A percentile compares a stretch with the other conserved stretches of the same genome.
phyloP scores from a whole-genome alignment of 2,329 filamentous ascomycete species.

The Stylonectria norvegica region DNA sequence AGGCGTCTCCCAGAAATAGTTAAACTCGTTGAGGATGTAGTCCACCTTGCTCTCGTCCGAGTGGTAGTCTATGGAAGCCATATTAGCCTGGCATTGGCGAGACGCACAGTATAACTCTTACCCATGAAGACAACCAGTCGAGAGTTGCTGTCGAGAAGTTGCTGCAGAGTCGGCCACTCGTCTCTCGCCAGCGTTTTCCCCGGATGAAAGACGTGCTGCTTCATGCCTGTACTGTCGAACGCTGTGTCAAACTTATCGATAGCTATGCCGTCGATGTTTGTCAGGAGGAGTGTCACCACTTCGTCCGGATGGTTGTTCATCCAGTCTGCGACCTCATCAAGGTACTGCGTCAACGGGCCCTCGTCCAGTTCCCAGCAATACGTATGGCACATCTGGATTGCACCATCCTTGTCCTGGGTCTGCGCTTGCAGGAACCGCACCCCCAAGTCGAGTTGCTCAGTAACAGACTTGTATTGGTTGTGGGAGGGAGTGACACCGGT shows the following conservation, averaged over 20 bases:
- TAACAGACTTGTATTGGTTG: slow-evolving; percentile 60
- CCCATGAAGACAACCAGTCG: slow-evolving; percentile 71
- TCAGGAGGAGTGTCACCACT: slow-evolving; percentile 61
- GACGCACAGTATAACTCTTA: slow-evolving; percentile 23
- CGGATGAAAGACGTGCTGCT: slow-evolving; percentile 54
- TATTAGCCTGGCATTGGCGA: background rate
- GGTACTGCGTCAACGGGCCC: slow-evolving; percentile 53
- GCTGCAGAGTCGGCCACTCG: slow-evolving; percentile 67
- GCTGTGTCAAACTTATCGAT: slow-evolving; percentile 52
- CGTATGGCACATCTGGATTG: slow-evolving; percentile 62
- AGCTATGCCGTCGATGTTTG: slow-evolving; percentile 57
- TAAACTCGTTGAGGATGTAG: slow-evolving; percentile 63
- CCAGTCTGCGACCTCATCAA: slow-evolving; percentile 58
- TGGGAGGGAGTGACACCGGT: slow-evolving; percentile 51
- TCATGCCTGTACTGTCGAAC: slow-evolving; percentile 55
- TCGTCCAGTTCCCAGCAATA: slow-evolving; percentile 57
- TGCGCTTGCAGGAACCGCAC: slow-evolving; percentile 64
- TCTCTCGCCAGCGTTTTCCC: slow-evolving; percentile 38
- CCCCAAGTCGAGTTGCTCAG: slow-evolving; percentile 56
- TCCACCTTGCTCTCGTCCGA: slow-evolving; percentile 48
- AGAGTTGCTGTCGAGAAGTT: slow-evolving; percentile 59
- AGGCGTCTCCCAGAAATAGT: slow-evolving; percentile 68
- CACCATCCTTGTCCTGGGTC: slow-evolving; percentile 52
- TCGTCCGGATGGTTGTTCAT: slow-evolving; percentile 57
- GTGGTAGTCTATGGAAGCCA: slow-evolving; percentile 52